Base-by-base conservation (phyloP, 257 asterid species). In the Petunia secreta region DNA sequence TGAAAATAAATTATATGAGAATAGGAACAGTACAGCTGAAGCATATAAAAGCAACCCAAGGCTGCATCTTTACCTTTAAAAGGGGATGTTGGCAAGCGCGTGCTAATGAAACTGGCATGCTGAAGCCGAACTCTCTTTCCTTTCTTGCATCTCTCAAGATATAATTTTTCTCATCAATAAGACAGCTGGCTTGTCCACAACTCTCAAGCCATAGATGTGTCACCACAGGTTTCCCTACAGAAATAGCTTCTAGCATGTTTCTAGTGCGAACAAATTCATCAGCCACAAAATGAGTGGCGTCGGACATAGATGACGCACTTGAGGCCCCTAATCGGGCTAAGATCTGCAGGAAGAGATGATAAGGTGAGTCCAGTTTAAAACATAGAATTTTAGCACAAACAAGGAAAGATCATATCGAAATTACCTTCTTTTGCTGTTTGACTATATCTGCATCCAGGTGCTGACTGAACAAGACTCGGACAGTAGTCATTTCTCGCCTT, bases 221-320 rank as follows among this genome's bases (percentile, higher is more conserved):
- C 79, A 95, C 97, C 83, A 93, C 95, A 48, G 99, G 93, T 85
- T 93, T 95, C 59, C 98, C 98, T 57, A 48, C 85, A 78, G 99
- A 97, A 91, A 95, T 95, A 78, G 98, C 97, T 89, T 95, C 99
- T 78, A 95, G 85, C 97, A 95, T 92, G 83, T 93, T 95, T 86
- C 93, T 88, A 13, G 99, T 95, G 73, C 99, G 97, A 65, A 91
- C 93, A 90, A 95, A 95, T 81, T 92, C 91, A 87, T 93, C 97
- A 34, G 97, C 92, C 79, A 95, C 90, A 79, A 96, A 96, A 83
- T 96, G 99, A 14, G 99, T 86, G 63, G 98, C 98, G n/a, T 96
- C 93, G 50, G 92, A 89, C 88, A 92, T 88, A 50, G 90, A 91
- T 57, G 95, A 86, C 52, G 89, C 91, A 79, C 79, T 89, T 75